Evolutionary conservation across 768 basidiomycete species (phyloP).

Genomic region (Solioccasus polychromus): DNA sequence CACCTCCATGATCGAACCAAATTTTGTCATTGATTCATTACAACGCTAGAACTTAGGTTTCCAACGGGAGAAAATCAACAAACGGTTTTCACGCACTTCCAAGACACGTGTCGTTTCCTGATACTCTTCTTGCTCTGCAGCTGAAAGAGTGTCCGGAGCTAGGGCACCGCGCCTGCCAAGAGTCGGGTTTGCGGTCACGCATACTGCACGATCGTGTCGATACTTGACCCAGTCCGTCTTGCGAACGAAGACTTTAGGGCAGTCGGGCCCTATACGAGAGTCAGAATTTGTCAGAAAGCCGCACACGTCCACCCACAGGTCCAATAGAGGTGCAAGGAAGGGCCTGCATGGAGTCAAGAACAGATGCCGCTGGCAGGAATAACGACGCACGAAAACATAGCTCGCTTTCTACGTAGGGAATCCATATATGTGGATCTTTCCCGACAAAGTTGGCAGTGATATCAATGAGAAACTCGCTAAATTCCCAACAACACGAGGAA

Average conservation of each 20-base stretch:
- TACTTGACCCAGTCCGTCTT: constrained; percentile 15
- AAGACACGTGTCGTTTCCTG: background rate
- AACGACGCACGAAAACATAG: constrained; percentile 21
- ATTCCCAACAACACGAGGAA: background rate
- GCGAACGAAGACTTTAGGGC: constrained; percentile 11
- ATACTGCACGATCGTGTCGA: background rate
- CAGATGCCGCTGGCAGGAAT: background rate
- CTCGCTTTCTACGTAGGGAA: constrained; percentile 22
- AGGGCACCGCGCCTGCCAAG: no score
- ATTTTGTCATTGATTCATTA: background rate
- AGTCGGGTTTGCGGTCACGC: no score
- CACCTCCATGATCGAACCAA: constrained; percentile 19
- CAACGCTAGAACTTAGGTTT: constrained; percentile 6
- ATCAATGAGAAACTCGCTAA: constrained; percentile 15
- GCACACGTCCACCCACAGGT: constrained; percentile 16
- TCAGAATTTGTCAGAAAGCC: background rate
- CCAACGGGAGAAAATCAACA: background rate
- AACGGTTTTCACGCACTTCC: background rate
- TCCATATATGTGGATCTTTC: constrained; percentile 9
- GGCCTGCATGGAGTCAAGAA: constrained; percentile 1
- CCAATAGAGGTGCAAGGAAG: background rate
- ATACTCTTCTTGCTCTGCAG: background rate
- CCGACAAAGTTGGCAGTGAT: background rate
- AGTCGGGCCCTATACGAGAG: constrained; percentile 18
- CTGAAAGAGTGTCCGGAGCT: background rate